phyloP scores from a whole-genome alignment of 2,329 filamentous ascomycete genomes.

The Colletotrichum eremochloae region DNA sequence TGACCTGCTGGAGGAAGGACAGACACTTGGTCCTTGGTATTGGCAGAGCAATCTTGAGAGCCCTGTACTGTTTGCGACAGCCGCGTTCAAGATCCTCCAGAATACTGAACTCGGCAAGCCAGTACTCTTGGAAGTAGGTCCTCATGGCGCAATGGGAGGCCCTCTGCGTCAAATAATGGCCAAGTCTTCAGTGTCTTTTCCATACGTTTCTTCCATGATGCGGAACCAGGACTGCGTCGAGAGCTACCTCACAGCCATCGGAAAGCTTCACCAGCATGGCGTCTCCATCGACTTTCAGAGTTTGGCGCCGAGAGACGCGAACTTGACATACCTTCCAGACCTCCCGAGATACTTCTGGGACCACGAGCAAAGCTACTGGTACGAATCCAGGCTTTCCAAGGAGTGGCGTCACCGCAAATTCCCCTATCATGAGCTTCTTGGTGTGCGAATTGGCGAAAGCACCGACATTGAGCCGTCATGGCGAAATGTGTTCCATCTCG shows the following conservation, averaged over 20 bases:
- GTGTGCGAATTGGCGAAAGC: slow-evolving; percentile 38
- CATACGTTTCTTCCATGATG: slow-evolving; percentile 34
- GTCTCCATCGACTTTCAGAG: slow-evolving; percentile 18
- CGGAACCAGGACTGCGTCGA: slow-evolving; percentile 22
- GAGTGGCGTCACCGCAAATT: slow-evolving; percentile 30
- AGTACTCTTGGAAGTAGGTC: slow-evolving; percentile 43
- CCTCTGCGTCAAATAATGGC: slow-evolving; percentile 41
- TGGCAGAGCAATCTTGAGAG: slow-evolving; percentile 59
- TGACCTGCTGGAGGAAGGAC: too few species aligned
- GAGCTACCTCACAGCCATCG: slow-evolving; percentile 18
- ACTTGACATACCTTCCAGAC: not conserved
- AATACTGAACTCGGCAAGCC: not conserved
- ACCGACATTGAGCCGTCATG: slow-evolving; percentile 41
- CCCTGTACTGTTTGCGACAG: slow-evolving; percentile 59
- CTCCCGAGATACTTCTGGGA: slow-evolving; percentile 44
- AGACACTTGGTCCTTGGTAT: slow-evolving; percentile 47
- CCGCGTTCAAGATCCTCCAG: slow-evolving; percentile 45
- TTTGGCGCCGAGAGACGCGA: not conserved
- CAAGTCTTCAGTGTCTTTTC: not conserved
- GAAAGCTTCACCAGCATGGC: slow-evolving; percentile 29
- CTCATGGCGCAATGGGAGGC: slow-evolving; percentile 42
- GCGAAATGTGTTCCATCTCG: slow-evolving; percentile 44
- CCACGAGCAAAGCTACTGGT: slow-evolving; percentile 33
- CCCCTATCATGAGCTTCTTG: slow-evolving; percentile 42
- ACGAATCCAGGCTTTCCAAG: slow-evolving; percentile 30